Percentiles rank a stretch among this genome's conserved stretches.
phyloP scores from a whole-genome alignment of 345 rosid genomes.

The Dovyalis caffra region DNA sequence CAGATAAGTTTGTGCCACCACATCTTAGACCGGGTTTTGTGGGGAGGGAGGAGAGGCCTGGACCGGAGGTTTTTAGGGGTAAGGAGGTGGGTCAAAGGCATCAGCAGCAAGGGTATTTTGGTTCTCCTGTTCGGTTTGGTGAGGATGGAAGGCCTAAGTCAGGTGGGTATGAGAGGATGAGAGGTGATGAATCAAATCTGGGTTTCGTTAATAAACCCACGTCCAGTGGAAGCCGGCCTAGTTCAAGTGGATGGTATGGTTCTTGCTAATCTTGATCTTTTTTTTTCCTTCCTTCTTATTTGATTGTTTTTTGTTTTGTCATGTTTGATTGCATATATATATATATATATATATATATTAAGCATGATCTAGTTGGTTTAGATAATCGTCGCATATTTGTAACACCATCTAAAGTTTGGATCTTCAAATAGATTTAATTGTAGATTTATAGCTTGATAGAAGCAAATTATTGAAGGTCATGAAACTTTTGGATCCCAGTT shows the following conservation, averaged over 20 bases:
- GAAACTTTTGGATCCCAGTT: too few species aligned
- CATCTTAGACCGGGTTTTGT: slow-evolving; percentile 89
- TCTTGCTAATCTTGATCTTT: neutral
- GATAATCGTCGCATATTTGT: too few species aligned
- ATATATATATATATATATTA: too few species aligned
- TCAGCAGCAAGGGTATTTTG: slow-evolving; percentile 29
- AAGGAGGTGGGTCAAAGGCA: slow-evolving; percentile 24
- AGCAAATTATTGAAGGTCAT: too few species aligned
- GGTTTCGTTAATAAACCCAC: slow-evolving; percentile 43
- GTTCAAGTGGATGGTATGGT: slow-evolving; percentile 66
- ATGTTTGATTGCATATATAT: neutral
- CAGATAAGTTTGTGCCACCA: slow-evolving; percentile 73
- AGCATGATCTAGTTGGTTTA: neutral
- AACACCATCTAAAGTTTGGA: too few species aligned
- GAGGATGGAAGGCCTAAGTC: slow-evolving; percentile 70
- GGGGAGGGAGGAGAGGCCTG: slow-evolving; percentile 60
- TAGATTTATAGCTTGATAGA: too few species aligned
- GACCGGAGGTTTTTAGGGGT: slow-evolving; percentile 23
- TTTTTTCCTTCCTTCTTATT: neutral
- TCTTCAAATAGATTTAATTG: too few species aligned
- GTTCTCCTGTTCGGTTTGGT: slow-evolving; percentile 36
- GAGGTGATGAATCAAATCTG: slow-evolving; percentile 41
- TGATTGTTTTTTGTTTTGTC: neutral
- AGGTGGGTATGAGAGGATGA: slow-evolving; percentile 52
- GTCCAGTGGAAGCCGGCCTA: slow-evolving; percentile 64